Conservation (phyloP, 2,329 filamentous ascomycete species). For the Fusarium decemcellulare region DNA sequence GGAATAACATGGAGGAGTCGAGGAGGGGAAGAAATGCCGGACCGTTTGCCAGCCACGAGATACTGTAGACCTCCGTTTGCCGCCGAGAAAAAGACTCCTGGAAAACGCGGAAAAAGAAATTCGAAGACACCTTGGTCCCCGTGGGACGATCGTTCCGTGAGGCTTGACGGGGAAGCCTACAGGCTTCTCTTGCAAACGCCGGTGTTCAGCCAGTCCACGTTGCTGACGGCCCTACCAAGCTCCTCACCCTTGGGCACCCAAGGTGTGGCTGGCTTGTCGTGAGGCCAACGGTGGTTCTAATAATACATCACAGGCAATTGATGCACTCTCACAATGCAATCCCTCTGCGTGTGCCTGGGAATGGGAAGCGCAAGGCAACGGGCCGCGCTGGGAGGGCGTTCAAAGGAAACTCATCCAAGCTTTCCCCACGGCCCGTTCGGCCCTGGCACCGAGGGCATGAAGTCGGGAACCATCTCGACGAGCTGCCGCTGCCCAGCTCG, state of each 20-base stretch:
- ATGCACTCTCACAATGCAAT: not conserved
- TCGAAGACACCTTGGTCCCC: slow-evolving; percentile 12
- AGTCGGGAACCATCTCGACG: not conserved
- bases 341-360: slow-evolving; percentile 9
- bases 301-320: slow-evolving; percentile 17
- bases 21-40: not conserved
- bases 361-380: slow-evolving; percentile 21
- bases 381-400: slow-evolving; percentile 4
- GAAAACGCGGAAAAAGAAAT: slow-evolving; percentile 17
- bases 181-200: slow-evolving; percentile 2
- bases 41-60: not conserved
- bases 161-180: slow-evolving; percentile 7
- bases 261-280: slow-evolving; percentile 17
- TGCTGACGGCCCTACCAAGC: not conserved
- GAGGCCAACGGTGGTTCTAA: slow-evolving; percentile 23
- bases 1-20: not conserved
- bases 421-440: slow-evolving; percentile 5
- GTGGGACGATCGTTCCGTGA: slow-evolving; percentile 8
- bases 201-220: slow-evolving; percentile 5
- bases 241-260: not conserved
- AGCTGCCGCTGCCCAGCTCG: not conserved
- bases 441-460: slow-evolving; percentile 5
- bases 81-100: not conserved
- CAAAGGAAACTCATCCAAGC: slow-evolving; percentile 8
- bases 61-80: not conserved